These are phyloP conservation scores for Aureobasidium vineae DNA, from an alignment of 2,329 filamentous ascomycete species.

Conservation along the genomic window DNA sequence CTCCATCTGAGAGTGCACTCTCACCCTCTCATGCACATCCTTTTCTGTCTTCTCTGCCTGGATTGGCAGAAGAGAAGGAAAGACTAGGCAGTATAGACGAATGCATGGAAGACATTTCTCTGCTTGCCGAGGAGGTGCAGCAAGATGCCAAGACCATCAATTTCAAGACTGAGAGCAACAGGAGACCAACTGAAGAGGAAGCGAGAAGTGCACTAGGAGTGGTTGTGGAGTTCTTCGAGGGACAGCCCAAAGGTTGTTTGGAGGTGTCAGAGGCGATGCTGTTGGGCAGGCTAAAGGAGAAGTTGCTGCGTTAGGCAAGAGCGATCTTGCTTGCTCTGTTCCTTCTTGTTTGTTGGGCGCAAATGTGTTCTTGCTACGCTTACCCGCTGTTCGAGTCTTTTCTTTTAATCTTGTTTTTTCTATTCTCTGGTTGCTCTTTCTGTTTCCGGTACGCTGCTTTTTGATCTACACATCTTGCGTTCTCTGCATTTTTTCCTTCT, in stretches of 20 bases:
- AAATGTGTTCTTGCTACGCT: no score
- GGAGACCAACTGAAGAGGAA: conserved; percentile 71
- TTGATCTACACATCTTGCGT: not conserved
- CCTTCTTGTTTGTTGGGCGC: not conserved
- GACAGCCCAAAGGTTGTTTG: conserved; percentile 64
- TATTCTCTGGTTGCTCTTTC: not conserved
- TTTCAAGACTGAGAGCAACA: conserved; percentile 13
- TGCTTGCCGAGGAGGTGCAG: not conserved
- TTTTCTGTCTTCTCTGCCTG: not conserved
- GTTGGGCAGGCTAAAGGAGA: conserved; percentile 81
- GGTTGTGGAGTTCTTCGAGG: conserved; percentile 76
- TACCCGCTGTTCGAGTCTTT: not conserved
- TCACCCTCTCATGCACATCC: not conserved
- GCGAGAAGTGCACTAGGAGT: conserved; percentile 78
- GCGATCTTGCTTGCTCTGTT: no score
- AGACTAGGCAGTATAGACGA: conserved; percentile 44
- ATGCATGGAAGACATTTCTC: conserved; percentile 37
- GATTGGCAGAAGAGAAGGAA: not conserved
- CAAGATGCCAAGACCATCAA: not conserved
- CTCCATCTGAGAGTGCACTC: conserved; percentile 37
- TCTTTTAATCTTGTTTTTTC: not conserved
- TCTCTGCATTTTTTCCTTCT: not conserved
- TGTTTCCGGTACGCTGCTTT: not conserved
- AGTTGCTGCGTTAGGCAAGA: conserved; percentile 60
- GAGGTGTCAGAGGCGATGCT: conserved; percentile 75